Percentiles rank a stretch among this genome's conserved stretches.
phyloP scores from a whole-genome alignment of 176 grass and related monocot genomes.

The Carex myosuroides region DNA sequence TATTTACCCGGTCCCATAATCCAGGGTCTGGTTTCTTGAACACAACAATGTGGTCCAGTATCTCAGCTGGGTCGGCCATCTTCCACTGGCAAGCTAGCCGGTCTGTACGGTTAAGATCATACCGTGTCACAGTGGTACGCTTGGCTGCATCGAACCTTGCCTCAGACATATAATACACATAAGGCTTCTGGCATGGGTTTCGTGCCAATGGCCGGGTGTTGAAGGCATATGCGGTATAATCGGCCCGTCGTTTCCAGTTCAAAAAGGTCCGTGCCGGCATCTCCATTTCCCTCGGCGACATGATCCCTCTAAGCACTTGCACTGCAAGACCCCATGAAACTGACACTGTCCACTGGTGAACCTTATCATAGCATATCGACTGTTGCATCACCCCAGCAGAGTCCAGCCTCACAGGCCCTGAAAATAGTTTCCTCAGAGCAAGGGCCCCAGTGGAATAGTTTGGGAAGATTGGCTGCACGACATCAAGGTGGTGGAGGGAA shows the following conservation, averaged over 20 bases:
- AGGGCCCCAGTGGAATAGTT: conserved; percentile 26
- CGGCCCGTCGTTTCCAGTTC: conserved; percentile 86
- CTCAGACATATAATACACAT: conserved; percentile 65
- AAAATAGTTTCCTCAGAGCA: conserved; percentile 59
- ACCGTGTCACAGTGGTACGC: conserved; percentile 62
- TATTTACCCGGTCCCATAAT: conserved; percentile 67
- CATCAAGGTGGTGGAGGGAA: conserved; percentile 90
- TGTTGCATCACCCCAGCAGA: conserved; percentile 73
- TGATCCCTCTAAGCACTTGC: conserved; percentile 56
- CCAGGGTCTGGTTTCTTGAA: conserved; percentile 72
- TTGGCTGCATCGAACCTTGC: conserved; percentile 23
- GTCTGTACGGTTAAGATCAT: conserved; percentile 51
- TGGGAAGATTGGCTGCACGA: conserved; percentile 75
- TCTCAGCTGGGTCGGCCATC: conserved; percentile 71
- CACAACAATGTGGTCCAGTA: conserved; percentile 66
- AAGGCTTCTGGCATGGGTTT: conserved; percentile 78
- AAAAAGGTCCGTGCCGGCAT: conserved; percentile 84
- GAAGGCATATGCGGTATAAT: conserved; percentile 92
- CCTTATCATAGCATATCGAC: conserved; percentile 80
- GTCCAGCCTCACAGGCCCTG: conserved; percentile 69
- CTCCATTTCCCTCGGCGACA: conserved; percentile 94
- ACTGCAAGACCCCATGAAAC: conserved; percentile 89
- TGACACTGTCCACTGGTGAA: conserved; percentile 67
- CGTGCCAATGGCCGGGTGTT: conserved; percentile 76
- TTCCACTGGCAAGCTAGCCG: conserved; percentile 73